Percentiles rank a stretch among this genome's conserved stretches.
phyloP scores from a whole-genome alignment of 2,329 filamentous ascomycete genomes.

The Cytospora leucostoma region DNA sequence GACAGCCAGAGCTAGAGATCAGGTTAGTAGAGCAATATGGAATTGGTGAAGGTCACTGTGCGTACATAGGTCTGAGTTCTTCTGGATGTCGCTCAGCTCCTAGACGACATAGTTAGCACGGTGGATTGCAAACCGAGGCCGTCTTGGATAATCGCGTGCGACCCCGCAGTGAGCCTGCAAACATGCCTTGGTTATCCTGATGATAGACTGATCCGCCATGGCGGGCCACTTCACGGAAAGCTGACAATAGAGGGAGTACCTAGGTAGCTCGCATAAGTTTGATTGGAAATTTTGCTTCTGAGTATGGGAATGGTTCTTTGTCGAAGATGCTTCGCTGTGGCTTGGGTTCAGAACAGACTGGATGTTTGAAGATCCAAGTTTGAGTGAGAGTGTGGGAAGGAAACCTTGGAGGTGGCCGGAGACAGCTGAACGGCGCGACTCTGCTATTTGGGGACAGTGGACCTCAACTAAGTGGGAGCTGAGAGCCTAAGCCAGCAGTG shows the following conservation, averaged over 20 bases:
- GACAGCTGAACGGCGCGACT: neutral
- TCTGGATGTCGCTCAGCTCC: constrained; percentile 86
- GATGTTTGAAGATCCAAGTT: neutral
- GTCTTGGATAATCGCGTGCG: constrained; percentile 20
- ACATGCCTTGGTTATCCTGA: constrained; percentile 80
- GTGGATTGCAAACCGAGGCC: constrained; percentile 12
- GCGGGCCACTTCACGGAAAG: constrained; percentile 31
- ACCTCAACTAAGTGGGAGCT: neutral
- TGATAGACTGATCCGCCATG: constrained; percentile 84
- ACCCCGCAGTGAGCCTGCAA: constrained; percentile 23
- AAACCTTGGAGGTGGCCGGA: neutral
- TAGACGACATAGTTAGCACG: constrained; percentile 39
- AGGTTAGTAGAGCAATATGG: constrained; percentile 29
- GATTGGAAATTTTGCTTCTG: neutral
- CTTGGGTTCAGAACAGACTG: neutral
- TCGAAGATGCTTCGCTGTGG: neutral
- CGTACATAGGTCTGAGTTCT: constrained; percentile 80
- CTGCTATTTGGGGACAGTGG: constrained; percentile 1
- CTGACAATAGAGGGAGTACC: neutral
- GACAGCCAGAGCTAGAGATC: constrained; percentile 71
- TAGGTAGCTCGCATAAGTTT: constrained; percentile 21
- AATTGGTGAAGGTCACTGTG: constrained; percentile 4
- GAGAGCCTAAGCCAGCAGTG: neutral
- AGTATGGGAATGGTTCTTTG: neutral
- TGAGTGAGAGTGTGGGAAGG: neutral